Evolutionary conservation across 2,329 filamentous ascomycete genomes (phyloP).

Genomic region (Dactylellina parvicollis): DNA sequence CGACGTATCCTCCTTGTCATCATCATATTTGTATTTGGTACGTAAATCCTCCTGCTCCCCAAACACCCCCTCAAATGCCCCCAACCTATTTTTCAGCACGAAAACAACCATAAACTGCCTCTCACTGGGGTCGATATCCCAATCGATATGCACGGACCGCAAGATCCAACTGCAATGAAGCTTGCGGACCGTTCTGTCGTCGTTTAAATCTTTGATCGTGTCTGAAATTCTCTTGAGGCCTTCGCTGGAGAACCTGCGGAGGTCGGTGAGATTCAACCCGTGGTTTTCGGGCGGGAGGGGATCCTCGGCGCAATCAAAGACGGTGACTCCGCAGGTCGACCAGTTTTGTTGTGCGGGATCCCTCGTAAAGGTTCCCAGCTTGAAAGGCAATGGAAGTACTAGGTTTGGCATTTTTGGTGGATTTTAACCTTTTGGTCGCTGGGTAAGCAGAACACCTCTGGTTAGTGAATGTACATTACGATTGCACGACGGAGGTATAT

Average conservation of each 20-base stretch:
- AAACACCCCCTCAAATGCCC: constrained; percentile 3
- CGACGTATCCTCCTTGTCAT: background rate
- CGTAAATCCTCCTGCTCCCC: background rate
- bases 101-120: constrained; percentile 19
- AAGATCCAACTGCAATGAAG: constrained; percentile 13
- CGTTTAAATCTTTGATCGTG: background rate
- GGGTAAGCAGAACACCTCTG: no score
- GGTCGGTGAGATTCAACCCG: background rate
- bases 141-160: constrained; percentile 23
- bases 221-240: background rate
- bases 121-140: background rate
- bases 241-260: background rate
- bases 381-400: constrained; percentile 24
- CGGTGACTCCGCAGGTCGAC: background rate
- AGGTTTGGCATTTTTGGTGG: background rate
- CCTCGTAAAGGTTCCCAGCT: constrained; percentile 23
- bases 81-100: background rate
- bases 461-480: no score
- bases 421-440: no score
- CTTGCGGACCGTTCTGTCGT: background rate
- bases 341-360: background rate
- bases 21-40: background rate
- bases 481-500: no score
- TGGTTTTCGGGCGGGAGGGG: background rate
- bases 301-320: constrained; percentile 20